Evolutionary conservation across 2,329 filamentous ascomycete genomes (phyloP).

Genomic region (Sporothrix protearum): DNA sequence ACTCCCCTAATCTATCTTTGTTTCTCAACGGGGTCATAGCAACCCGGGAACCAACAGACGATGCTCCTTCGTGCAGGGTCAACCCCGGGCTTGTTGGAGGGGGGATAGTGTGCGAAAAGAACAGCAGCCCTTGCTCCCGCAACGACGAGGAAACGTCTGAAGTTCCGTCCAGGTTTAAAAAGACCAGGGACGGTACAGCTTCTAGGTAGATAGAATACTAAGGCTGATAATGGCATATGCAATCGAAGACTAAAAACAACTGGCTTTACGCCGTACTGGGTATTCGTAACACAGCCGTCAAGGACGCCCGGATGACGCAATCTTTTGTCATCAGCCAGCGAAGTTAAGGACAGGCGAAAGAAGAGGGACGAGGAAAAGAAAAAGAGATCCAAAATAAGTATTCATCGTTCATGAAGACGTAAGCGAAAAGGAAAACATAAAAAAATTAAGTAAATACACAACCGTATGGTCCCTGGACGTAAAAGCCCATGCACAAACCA

Average conservation of each 20-base stretch:
- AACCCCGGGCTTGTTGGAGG: background rate
- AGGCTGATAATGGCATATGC: background rate
- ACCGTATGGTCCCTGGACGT: background rate
- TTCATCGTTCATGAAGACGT: background rate
- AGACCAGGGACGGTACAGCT: background rate
- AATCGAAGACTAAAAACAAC: background rate
- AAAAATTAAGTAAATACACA: background rate
- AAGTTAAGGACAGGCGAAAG: background rate
- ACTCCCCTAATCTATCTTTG: slow-evolving; percentile 1
- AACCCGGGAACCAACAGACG: slow-evolving; percentile 12
- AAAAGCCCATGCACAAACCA: slow-evolving; percentile 2
- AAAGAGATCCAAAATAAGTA: background rate
- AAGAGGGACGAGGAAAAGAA: no score
- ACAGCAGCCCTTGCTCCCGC: background rate
- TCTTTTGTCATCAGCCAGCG: background rate
- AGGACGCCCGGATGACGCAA: background rate
- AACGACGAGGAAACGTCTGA: background rate
- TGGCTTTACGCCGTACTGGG: background rate
- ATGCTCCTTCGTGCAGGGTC: background rate
- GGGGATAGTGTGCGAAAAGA: background rate
- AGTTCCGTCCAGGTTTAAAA: slow-evolving; percentile 7
- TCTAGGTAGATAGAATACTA: background rate
- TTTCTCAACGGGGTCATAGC: slow-evolving; percentile 8
- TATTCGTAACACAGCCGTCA: background rate
- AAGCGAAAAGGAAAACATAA: background rate